phyloP scores from a whole-genome alignment of 139 green algal species.

The Coelastrella sp. region DNA sequence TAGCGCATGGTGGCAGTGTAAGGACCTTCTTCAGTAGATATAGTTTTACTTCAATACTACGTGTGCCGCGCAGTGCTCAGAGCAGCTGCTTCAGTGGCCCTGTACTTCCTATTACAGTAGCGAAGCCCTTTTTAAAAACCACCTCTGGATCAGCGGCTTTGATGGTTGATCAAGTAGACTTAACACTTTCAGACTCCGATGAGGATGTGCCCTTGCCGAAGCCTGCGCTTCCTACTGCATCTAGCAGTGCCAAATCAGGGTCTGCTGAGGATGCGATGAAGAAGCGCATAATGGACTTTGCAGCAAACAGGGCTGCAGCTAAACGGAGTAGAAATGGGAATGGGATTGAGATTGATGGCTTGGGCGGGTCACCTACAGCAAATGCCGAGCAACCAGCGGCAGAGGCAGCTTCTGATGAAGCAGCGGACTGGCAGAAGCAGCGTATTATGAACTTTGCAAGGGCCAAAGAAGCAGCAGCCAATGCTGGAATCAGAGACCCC shows the following conservation, averaged over 20 bases:
- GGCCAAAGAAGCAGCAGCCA: slow-evolving; percentile 10
- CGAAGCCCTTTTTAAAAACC: too few relatives aligned
- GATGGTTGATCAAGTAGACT: slow-evolving; percentile 13
- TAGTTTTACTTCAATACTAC: too few relatives aligned
- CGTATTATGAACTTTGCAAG: not conserved
- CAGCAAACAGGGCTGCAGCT: not conserved
- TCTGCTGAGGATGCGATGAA: slow-evolving; percentile 11
- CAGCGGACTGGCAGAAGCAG: not conserved
- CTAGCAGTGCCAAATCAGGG: not conserved
- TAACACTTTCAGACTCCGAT: slow-evolving; percentile 14
- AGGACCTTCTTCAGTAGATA: too few relatives aligned
- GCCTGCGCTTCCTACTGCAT: not conserved
- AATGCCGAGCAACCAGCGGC: not conserved
- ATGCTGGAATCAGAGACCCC: not conserved
- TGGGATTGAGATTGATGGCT: not conserved
- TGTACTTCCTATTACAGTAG: too few relatives aligned
- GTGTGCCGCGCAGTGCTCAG: not conserved
- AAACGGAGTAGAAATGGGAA: not conserved
- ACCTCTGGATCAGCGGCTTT: not conserved
- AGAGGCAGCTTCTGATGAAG: not conserved
- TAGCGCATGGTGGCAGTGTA: too few relatives aligned
- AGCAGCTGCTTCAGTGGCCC: too few relatives aligned
- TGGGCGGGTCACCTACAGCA: not conserved
- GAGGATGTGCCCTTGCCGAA: not conserved
- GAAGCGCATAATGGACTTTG: slow-evolving; percentile 58